Base-by-base conservation (phyloP, 768 basidiomycete species). In the Mycena albidolilacea region DNA sequence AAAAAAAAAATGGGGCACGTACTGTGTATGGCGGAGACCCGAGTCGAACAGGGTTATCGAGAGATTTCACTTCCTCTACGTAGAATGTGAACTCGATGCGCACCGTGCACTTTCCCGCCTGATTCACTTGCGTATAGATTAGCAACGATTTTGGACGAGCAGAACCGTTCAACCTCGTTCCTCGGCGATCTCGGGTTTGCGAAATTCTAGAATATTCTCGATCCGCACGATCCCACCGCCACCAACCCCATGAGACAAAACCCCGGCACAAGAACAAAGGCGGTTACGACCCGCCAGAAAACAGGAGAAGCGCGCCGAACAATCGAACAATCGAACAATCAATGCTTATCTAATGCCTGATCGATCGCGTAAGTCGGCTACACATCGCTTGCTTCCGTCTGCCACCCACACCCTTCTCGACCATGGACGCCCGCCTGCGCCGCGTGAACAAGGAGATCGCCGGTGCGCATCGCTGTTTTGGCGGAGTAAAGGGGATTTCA, bases 361-460 rank as follows among this genome's bases (percentile, higher is more conserved):
- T 11, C 41, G 14, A 7, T 48, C 46, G 46, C 46, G 57, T 17
- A 15, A 15, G 12, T 35, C 23, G 14, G 11, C 3, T 37, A 37
- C 15, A 5, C 14, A 30, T 30, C 35, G 15, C 30, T 61, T 38
- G 21, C 59, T 43, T 21, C 12, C n/a, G 7, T 3, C 41, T 41
- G 21, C n/a, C 41, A 37, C 39, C 41, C 19, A 19, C 14, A 39
- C 5, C 41, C 21, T 23, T 17, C 41, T 23, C 0, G 11, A 3
- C 30, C 3, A 96, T 96, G 90, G 96, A 98, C 80, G 96, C 97
- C 67, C 88, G 97, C 70, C 89, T 96, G 59, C 90, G 97, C 74
- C 87, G 97, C 80, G 94, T 98, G 35, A 96, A 95, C 84, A 98
- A 97, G 85, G 97, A 98, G 85, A 98, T 98, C 72, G 83, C 91